Percentiles rank a stretch among this genome's conserved stretches.
These are phyloP conservation scores for Pseudozyma pruni DNA, from an alignment of 1,284 basidiomycete genomes.

Conservation along the genomic window DNA sequence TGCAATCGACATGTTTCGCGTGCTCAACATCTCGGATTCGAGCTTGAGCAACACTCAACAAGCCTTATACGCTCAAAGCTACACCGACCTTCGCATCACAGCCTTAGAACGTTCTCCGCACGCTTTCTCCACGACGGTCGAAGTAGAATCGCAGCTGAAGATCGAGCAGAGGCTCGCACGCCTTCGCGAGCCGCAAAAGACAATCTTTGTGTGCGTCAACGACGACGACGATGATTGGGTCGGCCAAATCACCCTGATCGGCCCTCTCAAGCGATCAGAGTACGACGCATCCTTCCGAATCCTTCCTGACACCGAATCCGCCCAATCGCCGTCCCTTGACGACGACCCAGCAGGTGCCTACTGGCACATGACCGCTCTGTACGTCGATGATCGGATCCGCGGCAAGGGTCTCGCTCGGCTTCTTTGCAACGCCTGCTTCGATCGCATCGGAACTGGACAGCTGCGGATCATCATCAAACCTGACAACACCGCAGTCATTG, in stretches of 20 bases:
- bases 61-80: conserved; percentile 8
- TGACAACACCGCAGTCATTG: conserved; percentile 10
- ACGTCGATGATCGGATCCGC: conserved; percentile 21
- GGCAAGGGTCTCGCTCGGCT: conserved; percentile 14
- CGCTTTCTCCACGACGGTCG: conserved; percentile 21
- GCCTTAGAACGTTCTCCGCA: conserved; percentile 21
- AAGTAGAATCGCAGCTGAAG: conserved; percentile 8
- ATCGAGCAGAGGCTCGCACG: conserved; percentile 7
- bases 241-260: conserved; percentile 16
- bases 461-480: conserved; percentile 33
- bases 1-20: conserved; percentile 5
- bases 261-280: conserved; percentile 9
- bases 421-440: conserved; percentile 16
- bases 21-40: conserved; percentile 9
- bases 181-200: conserved; percentile 7
- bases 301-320: neutral
- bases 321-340: neutral
- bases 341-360: neutral
- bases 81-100: conserved; percentile 12
- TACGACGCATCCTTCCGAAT: conserved; percentile 13
- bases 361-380: conserved; percentile 31
- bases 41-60: conserved; percentile 4
- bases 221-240: conserved; percentile 7
- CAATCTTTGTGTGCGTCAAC: conserved; percentile 16
- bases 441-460: conserved; percentile 7